Evolutionary conservation across 2,329 filamentous ascomycete species (phyloP), one percentile per base, ranked within the genome.

Genomic region (Dactylella cylindrospora): DNA sequence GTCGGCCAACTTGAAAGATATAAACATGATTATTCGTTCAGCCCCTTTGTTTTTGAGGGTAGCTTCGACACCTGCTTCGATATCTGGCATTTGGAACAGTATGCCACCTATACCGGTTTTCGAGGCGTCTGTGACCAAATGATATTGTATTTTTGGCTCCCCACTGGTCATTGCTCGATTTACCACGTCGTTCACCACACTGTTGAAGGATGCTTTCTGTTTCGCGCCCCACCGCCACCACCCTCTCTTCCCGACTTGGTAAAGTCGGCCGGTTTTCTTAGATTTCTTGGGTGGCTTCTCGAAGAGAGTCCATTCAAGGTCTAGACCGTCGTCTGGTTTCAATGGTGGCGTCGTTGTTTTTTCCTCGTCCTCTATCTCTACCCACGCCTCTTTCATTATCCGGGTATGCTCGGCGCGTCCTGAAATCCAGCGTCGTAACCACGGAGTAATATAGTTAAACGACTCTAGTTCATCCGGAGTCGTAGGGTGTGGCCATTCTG

Each of bases 21-120:
- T 36, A 17, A 61, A 53, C 31, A 39, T 10, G 0, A 61, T 39
- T 5, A 61, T 35, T 12, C 35, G 9, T n/a, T 40, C 20, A 2
- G 13, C 32, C 4, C 23, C 1, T 5, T 20, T 7, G 2, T 10
- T 5, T 0, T 23, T 29, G 0, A 10, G 1, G 5, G 8, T 1
- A 2, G 17, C 10, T 3, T 33, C n/a, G 1, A 17, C 40, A 2
- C 36, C 13, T 2, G 3, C 29, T 7, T 29, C 29, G 2, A 5
- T 1, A 1, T 12, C 15, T 0, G 15, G 3, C 2, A 61, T 6
- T 3, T 53, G 46, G 12, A 61, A 46, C 0, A 61, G 8, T 0
- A 39, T 19, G 0, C 10, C 47, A 1, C 39, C 29, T 1, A 25
- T 2, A 0, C n/a, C 15, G 1, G 1, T 7, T 1, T 28, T 10